Evolutionary conservation across 202 grass and related monocot species (phyloP), one percentile per base, ranked within the genome.

Genomic region (Panicum virgatum): DNA sequence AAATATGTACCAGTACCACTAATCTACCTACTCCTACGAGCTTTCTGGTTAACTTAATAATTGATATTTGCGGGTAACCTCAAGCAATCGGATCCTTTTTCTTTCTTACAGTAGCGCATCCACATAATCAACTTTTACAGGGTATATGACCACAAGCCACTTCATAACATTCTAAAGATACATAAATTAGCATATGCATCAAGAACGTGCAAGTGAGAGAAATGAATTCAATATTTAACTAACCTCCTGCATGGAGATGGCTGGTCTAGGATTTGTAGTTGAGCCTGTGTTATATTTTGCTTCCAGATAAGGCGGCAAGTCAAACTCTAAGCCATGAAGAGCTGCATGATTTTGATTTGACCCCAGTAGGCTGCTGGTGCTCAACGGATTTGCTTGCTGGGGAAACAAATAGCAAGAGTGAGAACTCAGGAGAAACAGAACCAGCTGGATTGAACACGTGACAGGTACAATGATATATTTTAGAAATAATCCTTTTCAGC

Each of bases 331-430:
- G 74, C 96, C 96, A 18, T 86, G 96, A 83, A 94, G 86, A 81
- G 82, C 79, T 73, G 77, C 16, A 72, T 72, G 46, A n/a, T 72
- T 83, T 80, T 58, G 78, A 73, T 86, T 91, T 81, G 92, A 87
- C 54, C 92, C 90, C 82, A 98, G 72, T 82, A 98, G 43, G 65
- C 67, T 84, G 69, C 71, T 85, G 12, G 72, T 80, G 30, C 88
- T 86, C 54, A 92, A 86, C 26, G 92, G 80, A 91, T 99, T 99
- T 53, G 91, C 78, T 92, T 99, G 93, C 96, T 96, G 93, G 39
- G 69, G 61, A 32, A 73, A 86, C 50, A 92, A 56, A 89, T 39
- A 19, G 40, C 19, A 7, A 63, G 36, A 87, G 22, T 80, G 45
- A 82, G 72, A 79, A 86, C 59, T 73, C 78, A 39, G 38, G 32